These are phyloP conservation scores for Orbilia blumenaviensis DNA, from an alignment of 2,329 filamentous ascomycete species.

Conservation along the genomic window DNA sequence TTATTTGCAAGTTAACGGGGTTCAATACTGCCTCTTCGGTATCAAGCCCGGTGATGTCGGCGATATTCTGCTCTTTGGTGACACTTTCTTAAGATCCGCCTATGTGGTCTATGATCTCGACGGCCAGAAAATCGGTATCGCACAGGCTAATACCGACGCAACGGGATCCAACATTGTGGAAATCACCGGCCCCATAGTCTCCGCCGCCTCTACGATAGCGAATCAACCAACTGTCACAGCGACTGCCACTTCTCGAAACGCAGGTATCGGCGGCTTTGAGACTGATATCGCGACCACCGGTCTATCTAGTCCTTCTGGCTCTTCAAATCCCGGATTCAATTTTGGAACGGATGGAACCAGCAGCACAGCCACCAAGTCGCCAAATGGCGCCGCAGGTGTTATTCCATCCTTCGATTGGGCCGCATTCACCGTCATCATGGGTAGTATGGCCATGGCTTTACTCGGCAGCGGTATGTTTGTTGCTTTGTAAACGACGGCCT, in stretches of 20 bases:
- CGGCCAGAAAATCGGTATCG: slow-evolving; percentile 33
- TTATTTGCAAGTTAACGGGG: slow-evolving; percentile 64
- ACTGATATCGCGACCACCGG: slow-evolving; percentile 25
- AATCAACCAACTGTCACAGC: slow-evolving; percentile 31
- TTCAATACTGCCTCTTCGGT: slow-evolving; percentile 73
- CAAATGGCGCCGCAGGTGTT: slow-evolving; percentile 16
- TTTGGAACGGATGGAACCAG: slow-evolving; percentile 17
- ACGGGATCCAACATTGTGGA: slow-evolving; percentile 37
- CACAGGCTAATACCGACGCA: slow-evolving; percentile 30
- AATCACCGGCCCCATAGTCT: slow-evolving; percentile 37
- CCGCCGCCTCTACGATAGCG: slow-evolving; percentile 14
- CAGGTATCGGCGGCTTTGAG: slow-evolving; percentile 37
- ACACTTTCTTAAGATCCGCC: slow-evolving; percentile 77
- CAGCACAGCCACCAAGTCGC: background rate
- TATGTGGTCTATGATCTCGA: slow-evolving; percentile 79
- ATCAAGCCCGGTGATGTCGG: slow-evolving; percentile 68
- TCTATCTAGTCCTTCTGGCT: slow-evolving; percentile 4
- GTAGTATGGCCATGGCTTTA: slow-evolving; percentile 33
- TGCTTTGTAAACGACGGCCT: slow-evolving; percentile 2
- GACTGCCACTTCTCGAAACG: slow-evolving; percentile 37
- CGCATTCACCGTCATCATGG: slow-evolving; percentile 28
- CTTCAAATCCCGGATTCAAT: slow-evolving; percentile 13
- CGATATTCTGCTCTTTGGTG: slow-evolving; percentile 70
- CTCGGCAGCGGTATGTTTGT: slow-evolving; percentile 28
- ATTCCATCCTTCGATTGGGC: slow-evolving; percentile 38